Percentiles rank a stretch among this genome's conserved stretches.
Conservation (phyloP, 495 filamentous ascomycete species). For the Thermothielavioides terrestris region DNA sequence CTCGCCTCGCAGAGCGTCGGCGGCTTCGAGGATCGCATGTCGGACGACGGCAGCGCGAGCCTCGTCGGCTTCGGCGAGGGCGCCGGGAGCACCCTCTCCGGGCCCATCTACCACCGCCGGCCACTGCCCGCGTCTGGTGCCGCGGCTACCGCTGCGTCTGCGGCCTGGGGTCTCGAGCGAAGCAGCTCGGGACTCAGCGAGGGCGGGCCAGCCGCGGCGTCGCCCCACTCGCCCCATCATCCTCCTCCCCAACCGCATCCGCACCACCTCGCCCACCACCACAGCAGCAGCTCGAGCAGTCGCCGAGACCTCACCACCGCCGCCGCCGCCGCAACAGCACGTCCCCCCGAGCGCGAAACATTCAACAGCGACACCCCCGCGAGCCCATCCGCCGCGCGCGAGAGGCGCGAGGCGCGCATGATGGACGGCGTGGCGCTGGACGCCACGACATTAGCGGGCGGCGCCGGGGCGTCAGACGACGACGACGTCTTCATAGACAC, state of each 20-base stretch:
- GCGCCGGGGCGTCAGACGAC: conserved; percentile 10
- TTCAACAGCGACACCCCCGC: conserved; percentile 32
- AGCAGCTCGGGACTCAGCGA: conserved; percentile 39
- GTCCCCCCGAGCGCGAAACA: conserved; percentile 5
- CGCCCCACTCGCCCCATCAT: background rate
- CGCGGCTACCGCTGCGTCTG: background rate
- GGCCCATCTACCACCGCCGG: conserved; percentile 54
- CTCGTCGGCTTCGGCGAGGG: conserved; percentile 85
- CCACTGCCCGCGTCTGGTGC: conserved; percentile 16
- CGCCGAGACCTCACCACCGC: background rate
- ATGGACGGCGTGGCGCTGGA: conserved; percentile 40
- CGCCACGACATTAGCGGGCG: background rate
- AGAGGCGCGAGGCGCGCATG: conserved; percentile 37
- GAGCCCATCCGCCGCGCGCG: conserved; percentile 32
- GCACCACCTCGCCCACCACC: background rate
- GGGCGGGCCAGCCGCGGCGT: no score
- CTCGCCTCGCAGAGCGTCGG: conserved; percentile 47
- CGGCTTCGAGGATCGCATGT: conserved; percentile 61
- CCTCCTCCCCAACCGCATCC: background rate
- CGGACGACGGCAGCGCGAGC: conserved; percentile 61
- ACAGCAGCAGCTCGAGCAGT: background rate
- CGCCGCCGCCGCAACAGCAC: background rate
- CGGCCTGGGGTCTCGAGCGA: conserved; percentile 30
- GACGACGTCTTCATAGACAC: conserved; percentile 39
- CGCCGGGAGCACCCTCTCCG: conserved; percentile 67